These are phyloP conservation scores for Macrocybe gigantea DNA, from an alignment of 768 basidiomycete species.

Conservation along the genomic window DNA sequence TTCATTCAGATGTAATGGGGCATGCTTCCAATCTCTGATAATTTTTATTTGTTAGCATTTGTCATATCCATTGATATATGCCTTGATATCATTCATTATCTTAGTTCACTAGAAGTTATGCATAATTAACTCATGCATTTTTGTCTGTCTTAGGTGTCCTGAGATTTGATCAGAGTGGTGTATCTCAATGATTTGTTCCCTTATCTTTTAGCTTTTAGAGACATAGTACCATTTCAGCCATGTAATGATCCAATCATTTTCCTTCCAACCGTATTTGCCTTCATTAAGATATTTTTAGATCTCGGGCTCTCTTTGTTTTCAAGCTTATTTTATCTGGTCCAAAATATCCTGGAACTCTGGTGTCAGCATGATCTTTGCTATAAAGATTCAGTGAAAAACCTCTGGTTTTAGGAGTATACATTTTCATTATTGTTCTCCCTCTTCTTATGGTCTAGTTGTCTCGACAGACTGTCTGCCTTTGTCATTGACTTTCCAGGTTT, in stretches of 20 bases:
- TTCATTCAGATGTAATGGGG: neutral
- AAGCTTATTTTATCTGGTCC: no score
- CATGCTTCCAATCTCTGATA: neutral
- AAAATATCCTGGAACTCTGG: no score
- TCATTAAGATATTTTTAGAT: neutral
- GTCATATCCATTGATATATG: neutral
- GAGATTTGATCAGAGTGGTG: neutral
- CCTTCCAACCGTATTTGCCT: neutral
- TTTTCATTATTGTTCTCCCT: slow-evolving; percentile 7
- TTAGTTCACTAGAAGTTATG: slow-evolving; percentile 1
- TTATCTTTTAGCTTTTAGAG: neutral
- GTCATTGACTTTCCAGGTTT: slow-evolving; percentile 3
- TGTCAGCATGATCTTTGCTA: no score
- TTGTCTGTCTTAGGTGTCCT: neutral
- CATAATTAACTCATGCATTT: neutral
- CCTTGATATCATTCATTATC: neutral
- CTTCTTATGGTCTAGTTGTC: slow-evolving; percentile 7
- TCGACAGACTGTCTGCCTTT: slow-evolving; percentile 6
- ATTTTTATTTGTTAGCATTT: neutral
- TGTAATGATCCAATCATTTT: neutral
- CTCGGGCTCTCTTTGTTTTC: no score
- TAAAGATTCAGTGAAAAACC: neutral
- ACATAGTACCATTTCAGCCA: neutral
- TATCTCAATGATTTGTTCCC: neutral
- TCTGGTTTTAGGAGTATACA: slow-evolving; percentile 1